Evolutionary conservation across 2,329 filamentous ascomycete genomes (phyloP), one percentile per base, ranked within the genome.

Genomic region (Didymella lethalis): DNA sequence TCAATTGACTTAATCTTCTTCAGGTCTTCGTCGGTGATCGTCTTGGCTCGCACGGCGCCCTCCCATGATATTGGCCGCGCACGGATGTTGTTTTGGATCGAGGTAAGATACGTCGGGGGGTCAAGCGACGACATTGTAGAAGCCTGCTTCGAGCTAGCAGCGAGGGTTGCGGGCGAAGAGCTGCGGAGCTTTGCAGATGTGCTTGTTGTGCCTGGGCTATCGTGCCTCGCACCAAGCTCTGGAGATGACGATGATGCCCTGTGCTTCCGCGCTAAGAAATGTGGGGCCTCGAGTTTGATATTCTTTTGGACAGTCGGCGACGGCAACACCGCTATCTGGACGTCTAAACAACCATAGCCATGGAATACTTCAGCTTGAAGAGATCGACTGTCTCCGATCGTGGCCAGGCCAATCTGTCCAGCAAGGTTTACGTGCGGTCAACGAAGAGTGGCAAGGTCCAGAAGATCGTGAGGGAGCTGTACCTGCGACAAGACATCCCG

Each of bases 21-120:
- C 70, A 97, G 87, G 79, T 99, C 94, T 68, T 91, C 89, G 69
- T 98, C 94, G 58, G 91, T 96, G 80, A 99, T 91, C 74, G 92
- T 95, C 78, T 93, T 92, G 70, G 92, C 92, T 78, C 95, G 88
- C 67, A 96, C 92, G 72, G 94, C 93, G 72, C 94, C 94, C 80
- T 98, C 94, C 95, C 95, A 99, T 58, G 94, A 93, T 80, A 99
- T 97, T 66, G 93, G 93, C 68, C 95, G 88, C 75, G 92, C 90
- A 75, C 95, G 92, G 78, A 98, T 97, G 84, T 98, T 98, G 86
- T 92, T 96, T 83, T 97, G 93, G 69, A 97, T 86, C 68, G 92
- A 94, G 75, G 88, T 85, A 65, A 91, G 86, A 79, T 97, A 97
- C 59, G 91, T 91, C 59, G 93, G 93, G 69, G 92, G 90, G 77